Evolutionary conservation across 306 rosid species (phyloP).

Genomic region (Medicago lupulina): DNA sequence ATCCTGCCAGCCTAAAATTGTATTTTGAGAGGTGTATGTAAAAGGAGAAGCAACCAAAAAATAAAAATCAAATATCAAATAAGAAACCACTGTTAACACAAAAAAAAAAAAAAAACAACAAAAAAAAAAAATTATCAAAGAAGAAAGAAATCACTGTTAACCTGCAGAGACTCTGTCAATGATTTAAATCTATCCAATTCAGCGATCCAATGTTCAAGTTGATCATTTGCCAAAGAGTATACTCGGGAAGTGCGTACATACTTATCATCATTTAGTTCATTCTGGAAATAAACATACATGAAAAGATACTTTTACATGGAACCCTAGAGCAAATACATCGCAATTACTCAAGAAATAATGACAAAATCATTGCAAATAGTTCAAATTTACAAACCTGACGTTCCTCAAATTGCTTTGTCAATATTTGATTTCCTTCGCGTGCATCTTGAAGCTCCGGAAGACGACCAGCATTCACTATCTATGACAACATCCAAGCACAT

Average conservation of each 20-base stretch:
- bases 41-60: conserved; percentile 1
- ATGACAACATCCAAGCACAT: conserved; percentile 41
- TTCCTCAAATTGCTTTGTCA: conserved; percentile 80
- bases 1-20: conserved; percentile 75
- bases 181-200: conserved; percentile 72
- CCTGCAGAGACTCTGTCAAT: conserved; percentile 80
- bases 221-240: conserved; percentile 79
- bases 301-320: conserved; percentile 28
- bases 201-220: conserved; percentile 87
- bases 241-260: conserved; percentile 72
- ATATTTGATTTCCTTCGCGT: conserved; percentile 61
- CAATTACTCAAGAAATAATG: conserved; percentile 36
- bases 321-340: conserved; percentile 17
- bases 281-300: conserved; percentile 56
- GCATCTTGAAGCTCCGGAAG: conserved; percentile 86
- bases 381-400: conserved; percentile 68
- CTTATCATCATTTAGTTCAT: conserved; percentile 83
- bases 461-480: conserved; percentile 80
- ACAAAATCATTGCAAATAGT: conserved; percentile 26
- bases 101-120: no score
- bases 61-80: no score
- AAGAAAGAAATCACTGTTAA: conserved; percentile 44
- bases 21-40: conserved; percentile 32
- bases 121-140: conserved; percentile 23
- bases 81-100: no score